Evolutionary conservation across 2,329 filamentous ascomycete species (phyloP), one percentile per base, ranked within the genome.

Genomic region (Grosmannia huntii): DNA sequence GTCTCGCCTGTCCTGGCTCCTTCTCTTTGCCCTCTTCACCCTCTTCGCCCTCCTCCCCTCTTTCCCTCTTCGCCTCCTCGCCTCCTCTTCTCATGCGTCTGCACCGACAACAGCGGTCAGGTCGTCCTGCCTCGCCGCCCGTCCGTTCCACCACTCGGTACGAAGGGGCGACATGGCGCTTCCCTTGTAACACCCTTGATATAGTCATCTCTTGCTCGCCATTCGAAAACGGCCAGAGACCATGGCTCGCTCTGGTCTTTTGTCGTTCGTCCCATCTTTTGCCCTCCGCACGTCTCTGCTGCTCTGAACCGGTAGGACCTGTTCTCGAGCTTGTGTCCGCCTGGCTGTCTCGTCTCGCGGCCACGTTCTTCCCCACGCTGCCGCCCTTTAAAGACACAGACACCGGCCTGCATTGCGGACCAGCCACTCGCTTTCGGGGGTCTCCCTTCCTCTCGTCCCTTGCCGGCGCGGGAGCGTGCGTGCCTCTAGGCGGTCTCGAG

Each of bases 401-500:
- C 19, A 14, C 38, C 12, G 33, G 16, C 38, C 4, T 41, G 38
- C 38, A 16, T 16, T 19, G 16, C 16, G 12, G 16, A 16, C 38
- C 38, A 41, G 38, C 38, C 38, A 41, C 16, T 14, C 5, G 3
- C 3, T 41, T 41, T 41, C 12, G 28, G 28, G 7, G 5, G 5
- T 28, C 28, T 28, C 28, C 7, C 28, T 28, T 28, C 28, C 28
- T 21, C 7, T 27, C 27, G 2, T 10, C 2, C 5, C 50, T 11
- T 11, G 9, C 16, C 19, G 16, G 1, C 23, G 41, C 53, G 53
- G 53, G 33, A 59, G 53, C 36, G 16, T 58, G 23, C 46, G 46
- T 14, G 23, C 23, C 53, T 33, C 49, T 52, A 36, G 55, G 59
- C 56, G 59, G 60, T 61, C 46, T 60, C 57, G 59, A 59, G 51